Evolutionary conservation across 345 rosid species (phyloP).

Genomic region (Syzygium aromaticum): DNA sequence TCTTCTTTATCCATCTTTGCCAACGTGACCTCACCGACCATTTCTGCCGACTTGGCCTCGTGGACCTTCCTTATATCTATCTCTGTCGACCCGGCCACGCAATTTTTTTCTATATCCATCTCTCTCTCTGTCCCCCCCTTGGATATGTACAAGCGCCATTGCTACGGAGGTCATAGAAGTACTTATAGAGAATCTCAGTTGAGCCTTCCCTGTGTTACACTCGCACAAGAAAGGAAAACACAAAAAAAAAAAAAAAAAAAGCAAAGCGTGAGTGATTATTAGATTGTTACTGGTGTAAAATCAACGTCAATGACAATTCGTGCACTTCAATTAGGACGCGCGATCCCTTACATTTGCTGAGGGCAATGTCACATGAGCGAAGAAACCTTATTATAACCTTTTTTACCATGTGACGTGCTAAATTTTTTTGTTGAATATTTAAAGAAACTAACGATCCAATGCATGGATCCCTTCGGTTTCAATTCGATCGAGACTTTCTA

Average conservation of each 20-base stretch:
- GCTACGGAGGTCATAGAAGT: not conserved
- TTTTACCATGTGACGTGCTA: not conserved
- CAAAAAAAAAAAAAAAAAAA: too few relatives aligned
- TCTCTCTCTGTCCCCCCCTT: not conserved
- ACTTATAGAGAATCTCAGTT: not conserved
- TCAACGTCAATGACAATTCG: not conserved
- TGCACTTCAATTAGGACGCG: not conserved
- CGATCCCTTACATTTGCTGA: not conserved
- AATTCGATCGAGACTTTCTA: not conserved
- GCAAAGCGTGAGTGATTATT: not conserved
- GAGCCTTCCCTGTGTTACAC: not conserved
- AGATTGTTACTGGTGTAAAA: not conserved
- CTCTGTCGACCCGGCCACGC: not conserved
- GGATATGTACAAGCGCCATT: not conserved
- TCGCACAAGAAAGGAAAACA: not conserved
- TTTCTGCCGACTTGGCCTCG: not conserved
- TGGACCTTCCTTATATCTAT: not conserved
- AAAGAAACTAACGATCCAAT: not conserved
- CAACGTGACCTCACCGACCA: not conserved
- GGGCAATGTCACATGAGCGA: not conserved
- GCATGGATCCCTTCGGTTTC: not conserved
- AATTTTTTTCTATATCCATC: not conserved
- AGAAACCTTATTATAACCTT: not conserved
- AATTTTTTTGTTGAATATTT: not conserved
- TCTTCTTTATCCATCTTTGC: too few relatives aligned